Base-by-base conservation (phyloP, 2,329 filamentous ascomycete species). In the Fusarium sp. region DNA sequence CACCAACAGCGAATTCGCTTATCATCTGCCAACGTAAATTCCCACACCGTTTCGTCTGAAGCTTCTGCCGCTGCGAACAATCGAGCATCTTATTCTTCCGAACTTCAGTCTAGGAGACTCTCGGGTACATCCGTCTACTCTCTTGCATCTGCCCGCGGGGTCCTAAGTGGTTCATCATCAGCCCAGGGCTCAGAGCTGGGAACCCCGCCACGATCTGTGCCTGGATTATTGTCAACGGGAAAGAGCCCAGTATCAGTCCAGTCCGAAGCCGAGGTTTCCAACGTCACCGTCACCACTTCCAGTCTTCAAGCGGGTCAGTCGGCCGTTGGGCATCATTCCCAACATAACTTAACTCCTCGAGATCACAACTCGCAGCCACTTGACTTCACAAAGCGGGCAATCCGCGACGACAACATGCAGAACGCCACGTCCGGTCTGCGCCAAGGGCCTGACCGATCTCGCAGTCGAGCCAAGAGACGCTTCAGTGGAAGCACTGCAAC, bases 401-500 rank as follows among this genome's bases (percentile, higher is more conserved):
- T 78, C 46, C 77, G 75, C n/a, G 62, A 73, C 56, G 78, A 81
- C 20, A 75, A 73, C 20, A 78, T 75, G 66, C 71, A 73, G 61
- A 75, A 75, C 54, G 66, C 73, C 32, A 70, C 76, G 27, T 67
- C 79, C 25, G 75, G 77, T 48, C 60, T 80, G 56, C 82, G 84
- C 43, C 83, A 84, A 60, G 61, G 59, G 35, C 83, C 83, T 11
- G 83, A 84, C 54, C 81, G 85, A 67, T 91, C 90, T 46, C 87
- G 90, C 43, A 93, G 92, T 75, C 84, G 86, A 73, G 88, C 84
- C 20, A 91, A 92, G 76, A 85, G 93, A 65, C 87, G 93, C 62
- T 90, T 96, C 71, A 96, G 93, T 74, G 90, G 88, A 23, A 96
- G 92, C 78, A 94, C 92, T 39, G 90, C 85, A n/a, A 88, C 90